phyloP scores from a whole-genome alignment of 2,329 filamentous ascomycete genomes.

The Trichoderma gracile region DNA sequence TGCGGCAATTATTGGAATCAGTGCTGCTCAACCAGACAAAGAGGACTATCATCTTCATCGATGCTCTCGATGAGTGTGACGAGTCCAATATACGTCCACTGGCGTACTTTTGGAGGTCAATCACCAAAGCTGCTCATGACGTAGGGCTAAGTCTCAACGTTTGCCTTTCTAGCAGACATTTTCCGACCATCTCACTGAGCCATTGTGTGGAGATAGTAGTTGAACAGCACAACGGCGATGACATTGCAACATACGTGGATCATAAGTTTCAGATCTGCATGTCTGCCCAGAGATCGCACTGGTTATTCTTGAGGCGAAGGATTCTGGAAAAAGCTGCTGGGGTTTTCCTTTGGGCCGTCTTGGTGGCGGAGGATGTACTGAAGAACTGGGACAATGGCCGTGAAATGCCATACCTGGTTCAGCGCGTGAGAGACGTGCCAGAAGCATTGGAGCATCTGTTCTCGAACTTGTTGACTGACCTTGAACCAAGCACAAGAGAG shows the following conservation, averaged over 20 bases:
- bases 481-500: not conserved
- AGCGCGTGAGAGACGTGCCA: not conserved
- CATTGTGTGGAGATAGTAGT: not conserved
- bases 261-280: not conserved
- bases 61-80: slow-evolving; percentile 12
- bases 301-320: not conserved
- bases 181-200: not conserved
- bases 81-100: not conserved
- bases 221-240: not conserved
- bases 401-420: not conserved
- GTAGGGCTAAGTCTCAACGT: not conserved
- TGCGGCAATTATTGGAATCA: not conserved
- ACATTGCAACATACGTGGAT: slow-evolving; percentile 1
- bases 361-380: not conserved
- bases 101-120: not conserved
- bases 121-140: not conserved
- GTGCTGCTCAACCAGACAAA: not conserved
- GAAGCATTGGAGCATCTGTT: not conserved
- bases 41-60: not conserved
- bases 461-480: not conserved
- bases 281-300: not conserved
- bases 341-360: not conserved
- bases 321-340: not conserved
- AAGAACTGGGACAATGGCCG: not conserved
- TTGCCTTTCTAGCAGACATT: slow-evolving; percentile 1